Evolutionary conservation across 345 rosid genomes (phyloP).

Genomic region (Bretschneidera sinensis): DNA sequence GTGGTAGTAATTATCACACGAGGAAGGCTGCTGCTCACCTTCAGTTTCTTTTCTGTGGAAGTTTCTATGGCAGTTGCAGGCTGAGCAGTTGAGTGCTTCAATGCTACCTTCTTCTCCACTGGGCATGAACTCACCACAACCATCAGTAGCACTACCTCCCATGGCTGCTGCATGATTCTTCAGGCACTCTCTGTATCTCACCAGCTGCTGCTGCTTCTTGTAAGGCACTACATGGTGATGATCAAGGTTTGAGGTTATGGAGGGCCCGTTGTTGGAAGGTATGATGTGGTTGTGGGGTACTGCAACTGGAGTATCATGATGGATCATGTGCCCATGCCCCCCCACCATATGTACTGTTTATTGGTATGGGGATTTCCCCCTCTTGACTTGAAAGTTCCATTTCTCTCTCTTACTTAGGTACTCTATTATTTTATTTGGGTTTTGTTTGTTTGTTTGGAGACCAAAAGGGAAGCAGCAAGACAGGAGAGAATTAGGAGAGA

Average conservation of each 20-base stretch:
- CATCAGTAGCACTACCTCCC: constrained; percentile 89
- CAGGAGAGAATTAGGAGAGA: constrained; percentile 22
- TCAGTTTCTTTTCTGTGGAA: constrained; percentile 82
- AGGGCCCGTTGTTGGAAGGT: constrained; percentile 27
- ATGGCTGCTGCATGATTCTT: constrained; percentile 93
- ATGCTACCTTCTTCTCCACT: constrained; percentile 83
- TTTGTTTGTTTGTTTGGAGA: constrained; percentile 43
- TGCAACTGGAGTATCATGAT: constrained; percentile 34
- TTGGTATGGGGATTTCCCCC: constrained; percentile 61
- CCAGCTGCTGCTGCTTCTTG: constrained; percentile 46
- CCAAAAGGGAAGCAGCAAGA: constrained; percentile 39
- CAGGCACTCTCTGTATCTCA: constrained; percentile 71
- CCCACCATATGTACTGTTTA: constrained; percentile 48
- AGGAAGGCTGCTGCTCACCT: constrained; percentile 40
- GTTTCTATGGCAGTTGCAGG: constrained; percentile 87
- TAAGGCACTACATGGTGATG: constrained; percentile 28
- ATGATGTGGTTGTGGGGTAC: constrained; percentile 31
- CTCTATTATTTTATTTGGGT: constrained; percentile 16
- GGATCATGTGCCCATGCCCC: constrained; percentile 49
- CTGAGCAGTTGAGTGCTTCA: constrained; percentile 84
- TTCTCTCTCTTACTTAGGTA: constrained; percentile 1
- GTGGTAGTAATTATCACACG: constrained; percentile 15
- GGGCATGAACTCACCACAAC: constrained; percentile 97
- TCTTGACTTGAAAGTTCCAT: constrained; percentile 72
- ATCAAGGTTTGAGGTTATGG: constrained; percentile 18